These are phyloP conservation scores for Suillus subalutaceus DNA, from an alignment of 768 basidiomycete genomes.

Conservation along the genomic window DNA sequence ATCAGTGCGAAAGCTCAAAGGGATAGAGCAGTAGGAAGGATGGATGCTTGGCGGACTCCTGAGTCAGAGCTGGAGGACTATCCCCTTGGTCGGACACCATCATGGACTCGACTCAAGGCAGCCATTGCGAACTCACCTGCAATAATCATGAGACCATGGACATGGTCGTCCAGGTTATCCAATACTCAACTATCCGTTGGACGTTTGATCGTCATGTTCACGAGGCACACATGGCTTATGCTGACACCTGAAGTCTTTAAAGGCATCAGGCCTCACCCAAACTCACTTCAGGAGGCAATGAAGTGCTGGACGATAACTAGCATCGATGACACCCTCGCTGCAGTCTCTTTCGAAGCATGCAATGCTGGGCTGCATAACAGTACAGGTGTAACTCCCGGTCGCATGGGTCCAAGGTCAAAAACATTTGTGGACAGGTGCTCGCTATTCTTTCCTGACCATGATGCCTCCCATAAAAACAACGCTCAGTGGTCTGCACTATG, in stretches of 20 bases:
- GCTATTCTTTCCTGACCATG: constrained; percentile 10
- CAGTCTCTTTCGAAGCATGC: constrained; percentile 7
- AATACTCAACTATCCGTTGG: background rate
- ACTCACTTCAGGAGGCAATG: constrained; percentile 12
- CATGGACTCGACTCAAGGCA: constrained; percentile 10
- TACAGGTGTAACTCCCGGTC: background rate
- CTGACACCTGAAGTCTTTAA: background rate
- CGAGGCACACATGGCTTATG: background rate
- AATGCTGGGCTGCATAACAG: constrained; percentile 10
- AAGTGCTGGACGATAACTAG: constrained; percentile 13
- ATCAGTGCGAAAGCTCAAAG: background rate
- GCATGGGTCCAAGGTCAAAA: constrained; percentile 8
- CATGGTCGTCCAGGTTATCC: background rate
- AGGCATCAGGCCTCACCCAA: constrained; percentile 1
- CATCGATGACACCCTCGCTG: constrained; percentile 3
- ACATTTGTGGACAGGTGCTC: background rate
- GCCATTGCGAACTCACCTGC: constrained; percentile 3
- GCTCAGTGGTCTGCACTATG: constrained; percentile 1
- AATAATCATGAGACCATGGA: constrained; percentile 12
- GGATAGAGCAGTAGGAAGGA: background rate
- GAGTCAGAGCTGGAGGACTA: background rate
- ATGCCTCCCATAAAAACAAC: background rate
- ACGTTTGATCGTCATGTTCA: constrained; percentile 8
- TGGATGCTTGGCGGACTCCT: background rate
- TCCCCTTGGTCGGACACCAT: background rate